Base-by-base conservation (phyloP, 139 green algal genomes). In the Desmodesmus armatus region DNA sequence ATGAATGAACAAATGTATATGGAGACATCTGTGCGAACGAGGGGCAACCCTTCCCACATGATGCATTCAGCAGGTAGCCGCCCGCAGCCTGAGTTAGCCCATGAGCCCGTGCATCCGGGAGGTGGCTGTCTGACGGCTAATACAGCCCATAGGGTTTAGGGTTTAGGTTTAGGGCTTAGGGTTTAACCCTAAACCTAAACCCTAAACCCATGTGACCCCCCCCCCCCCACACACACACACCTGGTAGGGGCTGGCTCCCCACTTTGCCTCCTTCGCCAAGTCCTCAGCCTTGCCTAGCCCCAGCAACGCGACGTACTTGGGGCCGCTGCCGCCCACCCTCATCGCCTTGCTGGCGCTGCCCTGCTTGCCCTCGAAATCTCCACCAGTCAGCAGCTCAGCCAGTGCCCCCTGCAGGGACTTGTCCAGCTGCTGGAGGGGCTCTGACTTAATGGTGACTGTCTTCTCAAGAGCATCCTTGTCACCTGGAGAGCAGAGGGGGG, bases 321-420 rank as follows among this genome's bases (percentile, higher is more conserved):
- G 71, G 23, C 44, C 80, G n/a, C 33, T 77, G 73, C 71, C 88
- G 62, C 29, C 85, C n/a, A 87, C 27, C 41, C 82, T 65, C 55
- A 87, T 3, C 35, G 71, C 53, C 35, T 60, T 67, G 72, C 72
- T 88, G 47, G 47, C 33, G 13, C 37, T 74, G 23, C 82, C 72
- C 29, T 87, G 41, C 82, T 94, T 95, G 29, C 90, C 95, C 74
- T 94, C 94, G 88, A 98, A 97, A 9, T 94, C 94, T 37, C 92
- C 89, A 25, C 71, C 74, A 3, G 84, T 51, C 5, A 97, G 78
- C 2, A 96, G 81, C 43, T 96, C 93, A 3, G 79, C 66, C 49
- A 98, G 29, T 5, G 88, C 86, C 13, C 90, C 91, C 67, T 75
- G 47, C 49, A 80, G 73, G 6, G 44, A 21, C 31, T 67, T 80